Percentiles rank a stretch among this genome's conserved stretches.
Evolutionary conservation across 2,329 filamentous ascomycete species (phyloP).

Genomic region (Clarireedia sp.): DNA sequence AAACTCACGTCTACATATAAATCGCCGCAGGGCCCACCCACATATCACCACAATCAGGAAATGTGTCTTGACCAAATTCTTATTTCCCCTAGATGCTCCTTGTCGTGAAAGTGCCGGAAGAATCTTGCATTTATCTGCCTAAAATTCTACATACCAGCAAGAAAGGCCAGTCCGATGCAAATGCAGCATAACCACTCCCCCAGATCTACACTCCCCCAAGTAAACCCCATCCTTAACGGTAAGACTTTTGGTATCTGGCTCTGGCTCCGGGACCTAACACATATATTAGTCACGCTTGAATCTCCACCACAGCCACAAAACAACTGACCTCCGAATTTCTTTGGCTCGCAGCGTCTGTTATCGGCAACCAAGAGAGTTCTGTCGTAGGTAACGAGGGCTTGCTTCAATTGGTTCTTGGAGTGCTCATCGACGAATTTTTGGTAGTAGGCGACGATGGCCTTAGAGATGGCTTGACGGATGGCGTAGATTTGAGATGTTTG

Average conservation of each 20-base stretch:
- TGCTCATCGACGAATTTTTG: conserved; percentile 99
- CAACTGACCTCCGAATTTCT: conserved; percentile 62
- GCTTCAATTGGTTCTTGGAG: conserved; percentile 99
- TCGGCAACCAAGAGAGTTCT: conserved; percentile 96
- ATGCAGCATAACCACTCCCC: conserved; percentile 29
- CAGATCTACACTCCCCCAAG: conserved; percentile 23
- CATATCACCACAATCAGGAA: conserved; percentile 1
- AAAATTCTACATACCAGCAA: conserved; percentile 30
- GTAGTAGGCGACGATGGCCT: conserved; percentile 97
- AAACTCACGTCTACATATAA: too few relatives aligned
- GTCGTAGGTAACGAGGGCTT: conserved; percentile 91
- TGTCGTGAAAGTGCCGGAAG: conserved; percentile 22
- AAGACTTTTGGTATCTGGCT: conserved; percentile 97
- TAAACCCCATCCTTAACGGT: conserved; percentile 63
- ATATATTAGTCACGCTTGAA: conserved; percentile 17
- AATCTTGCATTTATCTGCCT: conserved; percentile 29
- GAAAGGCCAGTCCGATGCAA: conserved; percentile 29
- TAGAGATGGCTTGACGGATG: conserved; percentile 97
- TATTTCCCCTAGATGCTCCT: conserved; percentile 11
- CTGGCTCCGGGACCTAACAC: conserved; percentile 85
- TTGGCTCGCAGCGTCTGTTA: conserved; percentile 98
- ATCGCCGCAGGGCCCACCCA: not conserved
- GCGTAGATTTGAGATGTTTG: conserved; percentile 97
- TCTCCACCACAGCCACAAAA: not conserved
- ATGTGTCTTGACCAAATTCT: conserved; percentile 5